Evolutionary conservation across 768 basidiomycete species (phyloP).

Genomic region (Amyloporia xantha): DNA sequence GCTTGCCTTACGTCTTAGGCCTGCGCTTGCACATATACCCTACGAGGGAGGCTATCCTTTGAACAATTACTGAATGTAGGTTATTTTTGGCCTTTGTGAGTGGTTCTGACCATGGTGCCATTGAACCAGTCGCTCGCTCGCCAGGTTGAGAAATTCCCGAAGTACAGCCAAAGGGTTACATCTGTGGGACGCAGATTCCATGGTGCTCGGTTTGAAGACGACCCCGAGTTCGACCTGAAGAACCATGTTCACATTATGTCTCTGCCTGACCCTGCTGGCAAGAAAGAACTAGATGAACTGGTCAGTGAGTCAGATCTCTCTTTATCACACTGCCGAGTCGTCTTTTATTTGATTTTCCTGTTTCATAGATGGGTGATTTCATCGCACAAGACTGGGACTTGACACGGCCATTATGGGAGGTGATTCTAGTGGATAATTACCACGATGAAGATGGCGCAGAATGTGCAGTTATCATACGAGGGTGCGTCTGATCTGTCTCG

Average conservation of each 20-base stretch:
- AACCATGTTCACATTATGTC: constrained; percentile 12
- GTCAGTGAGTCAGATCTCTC: constrained; percentile 4
- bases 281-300: constrained; percentile 14
- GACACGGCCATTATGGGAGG: constrained; percentile 14
- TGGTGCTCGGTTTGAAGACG: constrained; percentile 17
- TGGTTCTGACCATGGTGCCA: too few relatives aligned
- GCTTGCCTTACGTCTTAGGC: too few relatives aligned
- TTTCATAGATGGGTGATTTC: constrained; percentile 16
- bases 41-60: constrained; percentile 7
- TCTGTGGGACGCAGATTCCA: constrained; percentile 13
- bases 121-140: constrained; percentile 3
- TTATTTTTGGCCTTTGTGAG: not conserved
- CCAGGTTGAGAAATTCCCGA: constrained; percentile 14
- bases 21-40: constrained; percentile 12
- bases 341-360: too few relatives aligned
- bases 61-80: constrained; percentile 4
- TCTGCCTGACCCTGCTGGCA: constrained; percentile 18
- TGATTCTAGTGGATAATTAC: constrained; percentile 18
- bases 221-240: constrained; percentile 14
- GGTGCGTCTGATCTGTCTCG: too few relatives aligned
- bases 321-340: too few relatives aligned
- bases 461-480: constrained; percentile 14
- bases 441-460: too few relatives aligned
- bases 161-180: constrained; percentile 14
- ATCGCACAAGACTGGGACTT: constrained; percentile 19